phyloP scores from a whole-genome alignment of 139 green algal species.

The Coccomyxa sp. region DNA sequence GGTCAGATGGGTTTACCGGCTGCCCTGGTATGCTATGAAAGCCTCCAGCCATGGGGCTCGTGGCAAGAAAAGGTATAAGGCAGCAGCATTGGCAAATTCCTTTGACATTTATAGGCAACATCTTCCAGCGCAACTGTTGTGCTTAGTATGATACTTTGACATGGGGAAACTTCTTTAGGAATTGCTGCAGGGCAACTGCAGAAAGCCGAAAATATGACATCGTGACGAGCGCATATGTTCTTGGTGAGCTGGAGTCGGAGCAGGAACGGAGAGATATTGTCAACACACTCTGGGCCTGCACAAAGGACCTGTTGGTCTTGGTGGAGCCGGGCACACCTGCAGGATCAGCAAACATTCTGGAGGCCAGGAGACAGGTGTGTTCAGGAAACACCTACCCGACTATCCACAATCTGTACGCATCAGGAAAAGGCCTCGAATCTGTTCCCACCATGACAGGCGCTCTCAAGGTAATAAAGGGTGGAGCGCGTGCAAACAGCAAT shows the following conservation, averaged over 20 bases:
- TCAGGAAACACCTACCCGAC: too few species aligned
- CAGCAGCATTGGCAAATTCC: too few species aligned
- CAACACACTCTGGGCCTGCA: slow-evolving; percentile 33
- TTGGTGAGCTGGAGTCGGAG: slow-evolving; percentile 42
- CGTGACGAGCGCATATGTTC: slow-evolving; percentile 59
- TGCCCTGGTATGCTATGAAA: not conserved
- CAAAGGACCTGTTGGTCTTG: slow-evolving; percentile 58
- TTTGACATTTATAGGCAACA: too few species aligned
- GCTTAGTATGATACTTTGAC: too few species aligned
- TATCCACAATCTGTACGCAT: too few species aligned
- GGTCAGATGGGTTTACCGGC: not conserved
- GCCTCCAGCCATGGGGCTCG: not conserved
- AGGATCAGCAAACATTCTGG: slow-evolving; percentile 44
- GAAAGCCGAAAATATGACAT: slow-evolving; percentile 38
- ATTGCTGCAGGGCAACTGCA: too few species aligned
- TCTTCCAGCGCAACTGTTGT: too few species aligned
- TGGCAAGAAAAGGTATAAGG: too few species aligned
- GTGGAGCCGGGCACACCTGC: slow-evolving; percentile 73
- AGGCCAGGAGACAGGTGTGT: slow-evolving; percentile 38
- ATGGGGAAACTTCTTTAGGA: too few species aligned
- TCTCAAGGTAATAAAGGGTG: too few species aligned
- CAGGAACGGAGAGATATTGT: slow-evolving; percentile 29
- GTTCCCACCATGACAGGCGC: too few species aligned
- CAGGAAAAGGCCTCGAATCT: too few species aligned
- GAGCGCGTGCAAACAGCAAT: not conserved